Base-by-base conservation (phyloP, 2,329 filamentous ascomycete species). In the Beauveria rudraprayagi region DNA sequence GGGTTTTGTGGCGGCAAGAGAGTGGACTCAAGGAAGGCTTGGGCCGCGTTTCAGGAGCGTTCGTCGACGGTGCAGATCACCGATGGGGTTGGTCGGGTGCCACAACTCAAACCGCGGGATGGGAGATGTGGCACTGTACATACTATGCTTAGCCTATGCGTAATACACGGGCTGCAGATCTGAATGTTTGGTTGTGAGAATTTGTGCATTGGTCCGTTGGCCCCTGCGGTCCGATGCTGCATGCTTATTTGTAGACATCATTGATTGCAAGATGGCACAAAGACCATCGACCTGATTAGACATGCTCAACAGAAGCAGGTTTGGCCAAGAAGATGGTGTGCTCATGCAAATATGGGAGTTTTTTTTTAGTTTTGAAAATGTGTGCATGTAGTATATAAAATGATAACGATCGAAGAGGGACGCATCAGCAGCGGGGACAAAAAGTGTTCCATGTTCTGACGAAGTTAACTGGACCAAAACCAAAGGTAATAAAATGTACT, bases 401-500 rank as follows among this genome's bases (percentile, higher is more conserved):
- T 51, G 40, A 22, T 50, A 43, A 51, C 44, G 19, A 30, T 41
- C 28, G 16, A 43, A 44, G 46, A 30, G 6, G 19, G 3, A 53
- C 37, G 26, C 24, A 44, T 28, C 37, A 28, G 30, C 22, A 41
- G 11, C 24, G 17, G 40, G 14, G 3, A 46, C 41, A 4, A 22
- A 9, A 7, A 16, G 56, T 54, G 63, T 64, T 62, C 65, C 65
- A 70, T 69, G 66, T 71, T 68, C 68, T 14, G 41, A 65, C 34
- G 66, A 67, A 65, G 61, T 26, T 17, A 51, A 51, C 7, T n/a
- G 41, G 17, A 43, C 16, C 16, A 43, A 43, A 51, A 62, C 63
- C 53, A 26, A 61, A 46, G 22, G 37, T 57, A 58, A 54, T 28
- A 63, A 22, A 74, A 74, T 72, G 67, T 74, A 75, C 73, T 75